phyloP scores from a whole-genome alignment of 1,139 yeast genomes.

The Nakaseomyces delphensis region DNA sequence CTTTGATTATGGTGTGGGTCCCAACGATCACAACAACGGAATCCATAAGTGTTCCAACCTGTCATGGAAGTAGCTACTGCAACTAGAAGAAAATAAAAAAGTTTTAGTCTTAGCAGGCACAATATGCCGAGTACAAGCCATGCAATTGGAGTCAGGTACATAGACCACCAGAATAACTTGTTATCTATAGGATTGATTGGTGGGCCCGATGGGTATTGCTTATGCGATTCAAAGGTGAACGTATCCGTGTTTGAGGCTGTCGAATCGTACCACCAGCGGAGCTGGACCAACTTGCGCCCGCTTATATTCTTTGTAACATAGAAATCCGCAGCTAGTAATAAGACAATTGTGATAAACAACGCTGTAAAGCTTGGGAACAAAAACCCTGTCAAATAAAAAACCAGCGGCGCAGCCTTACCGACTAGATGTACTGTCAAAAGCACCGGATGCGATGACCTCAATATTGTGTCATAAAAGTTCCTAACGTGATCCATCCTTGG shows the following conservation, averaged over 20 bases:
- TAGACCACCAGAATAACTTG: slow-evolving; percentile 73
- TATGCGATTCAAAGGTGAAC: slow-evolving; percentile 30
- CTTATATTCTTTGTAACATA: slow-evolving; percentile 90
- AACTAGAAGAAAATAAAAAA: slow-evolving; percentile 61
- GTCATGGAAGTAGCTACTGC: slow-evolving; percentile 62
- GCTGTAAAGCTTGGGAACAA: slow-evolving; percentile 29
- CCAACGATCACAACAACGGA: slow-evolving; percentile 80
- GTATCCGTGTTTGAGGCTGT: slow-evolving; percentile 31
- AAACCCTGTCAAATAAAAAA: slow-evolving; percentile 29
- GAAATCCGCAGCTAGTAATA: slow-evolving; percentile 78
- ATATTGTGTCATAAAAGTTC: slow-evolving; percentile 29
- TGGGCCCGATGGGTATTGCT: slow-evolving; percentile 26
- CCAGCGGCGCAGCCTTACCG: slow-evolving; percentile 29
- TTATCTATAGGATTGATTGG: slow-evolving; percentile 88
- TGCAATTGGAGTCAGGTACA: slow-evolving; percentile 63
- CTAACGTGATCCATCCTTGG: slow-evolving; percentile 25
- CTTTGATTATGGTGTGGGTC: slow-evolving; percentile 19
- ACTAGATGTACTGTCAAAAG: slow-evolving; percentile 25
- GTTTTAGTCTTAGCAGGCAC: slow-evolving; percentile 69
- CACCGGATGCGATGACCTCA: slow-evolving; percentile 32
- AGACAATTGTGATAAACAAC: slow-evolving; percentile 64
- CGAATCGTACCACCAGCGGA: slow-evolving; percentile 88
- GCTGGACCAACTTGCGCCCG: slow-evolving; percentile 81
- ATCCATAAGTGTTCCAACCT: slow-evolving; percentile 77
- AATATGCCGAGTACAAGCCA: slow-evolving; percentile 71